Evolutionary conservation across 495 filamentous ascomycete species (phyloP).

Genomic region (Chaetomidium leptoderma): DNA sequence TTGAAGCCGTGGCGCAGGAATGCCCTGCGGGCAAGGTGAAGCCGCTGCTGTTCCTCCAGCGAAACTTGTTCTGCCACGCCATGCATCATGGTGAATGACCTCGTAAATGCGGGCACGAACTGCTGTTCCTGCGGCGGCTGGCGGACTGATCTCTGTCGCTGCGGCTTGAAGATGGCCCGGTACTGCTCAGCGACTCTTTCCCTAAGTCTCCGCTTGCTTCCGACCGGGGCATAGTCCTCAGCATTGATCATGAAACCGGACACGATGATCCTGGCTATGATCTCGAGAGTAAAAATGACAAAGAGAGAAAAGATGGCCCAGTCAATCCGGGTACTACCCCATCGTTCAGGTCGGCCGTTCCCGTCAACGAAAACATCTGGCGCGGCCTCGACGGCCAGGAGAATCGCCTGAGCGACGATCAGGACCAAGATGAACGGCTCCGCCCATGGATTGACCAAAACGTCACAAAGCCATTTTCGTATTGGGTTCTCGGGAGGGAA

Average conservation of each 20-base stretch:
- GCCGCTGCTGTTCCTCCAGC: conserved; percentile 73
- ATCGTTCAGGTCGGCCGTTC: conserved; percentile 46
- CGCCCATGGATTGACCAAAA: conserved; percentile 82
- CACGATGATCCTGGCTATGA: conserved; percentile 75
- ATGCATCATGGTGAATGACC: conserved; percentile 78
- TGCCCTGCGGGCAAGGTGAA: conserved; percentile 81
- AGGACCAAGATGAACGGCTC: conserved; percentile 84
- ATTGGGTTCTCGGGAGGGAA: conserved; percentile 73
- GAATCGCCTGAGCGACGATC: conserved; percentile 81
- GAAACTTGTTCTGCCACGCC: conserved; percentile 46
- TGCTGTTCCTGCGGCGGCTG: conserved; percentile 33
- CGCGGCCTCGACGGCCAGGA: conserved; percentile 78
- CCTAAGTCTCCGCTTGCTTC: conserved; percentile 64
- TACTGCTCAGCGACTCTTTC: conserved; percentile 71
- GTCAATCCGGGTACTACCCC: conserved; percentile 68
- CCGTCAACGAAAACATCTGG: conserved; percentile 58
- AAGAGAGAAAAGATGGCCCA: conserved; percentile 80
- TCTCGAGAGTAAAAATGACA: conserved; percentile 84
- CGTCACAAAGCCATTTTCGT: conserved; percentile 70
- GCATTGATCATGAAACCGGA: conserved; percentile 90
- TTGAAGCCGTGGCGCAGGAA: conserved; percentile 96
- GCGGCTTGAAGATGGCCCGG: conserved; percentile 70
- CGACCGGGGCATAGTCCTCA: conserved; percentile 74
- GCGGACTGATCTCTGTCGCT: conserved; percentile 63
- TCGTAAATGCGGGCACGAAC: conserved; percentile 65